Evolutionary conservation across 2,329 filamentous ascomycete species (phyloP).

Genomic region (Anisogramma anomala): DNA sequence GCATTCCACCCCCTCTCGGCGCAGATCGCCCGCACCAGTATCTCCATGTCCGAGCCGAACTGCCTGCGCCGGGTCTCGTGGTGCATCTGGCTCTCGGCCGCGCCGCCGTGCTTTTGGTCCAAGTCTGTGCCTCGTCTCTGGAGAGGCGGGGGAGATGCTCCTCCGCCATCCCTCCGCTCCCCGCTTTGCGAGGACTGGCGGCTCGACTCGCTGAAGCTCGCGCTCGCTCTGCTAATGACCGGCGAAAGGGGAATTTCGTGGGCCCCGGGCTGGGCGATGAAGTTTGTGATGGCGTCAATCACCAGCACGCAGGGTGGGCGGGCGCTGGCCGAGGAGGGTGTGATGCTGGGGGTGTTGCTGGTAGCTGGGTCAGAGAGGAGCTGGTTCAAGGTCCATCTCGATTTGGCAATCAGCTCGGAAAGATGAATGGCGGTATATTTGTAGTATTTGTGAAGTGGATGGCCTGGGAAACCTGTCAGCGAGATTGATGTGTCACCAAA

Average conservation of each 20-base stretch:
- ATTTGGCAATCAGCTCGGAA: slow-evolving; percentile 40
- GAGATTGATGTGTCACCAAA: not conserved
- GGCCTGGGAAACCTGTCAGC: slow-evolving; percentile 30
- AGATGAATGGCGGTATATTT: slow-evolving; percentile 50
- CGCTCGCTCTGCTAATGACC: slow-evolving; percentile 27
- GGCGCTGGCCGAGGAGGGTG: slow-evolving; percentile 20
- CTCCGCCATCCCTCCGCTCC: slow-evolving; percentile 3
- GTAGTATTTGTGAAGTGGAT: slow-evolving; percentile 52
- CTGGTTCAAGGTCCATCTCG: slow-evolving; percentile 34
- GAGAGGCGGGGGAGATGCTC: not conserved
- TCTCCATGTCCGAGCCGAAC: slow-evolving; percentile 54
- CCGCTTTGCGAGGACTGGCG: slow-evolving; percentile 12
- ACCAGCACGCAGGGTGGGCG: slow-evolving; percentile 39
- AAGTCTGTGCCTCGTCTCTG: not conserved
- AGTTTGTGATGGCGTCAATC: slow-evolving; percentile 51
- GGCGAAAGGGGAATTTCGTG: slow-evolving; percentile 40
- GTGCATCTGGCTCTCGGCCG: slow-evolving; percentile 40
- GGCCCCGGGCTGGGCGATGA: slow-evolving; percentile 30
- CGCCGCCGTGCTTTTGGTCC: slow-evolving; percentile 6
- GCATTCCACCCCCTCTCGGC: slow-evolving; percentile 65
- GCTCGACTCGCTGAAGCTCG: slow-evolving; percentile 11
- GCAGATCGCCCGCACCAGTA: slow-evolving; percentile 61
- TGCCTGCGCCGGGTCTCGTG: slow-evolving; percentile 45
- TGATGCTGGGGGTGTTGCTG: slow-evolving; percentile 23
- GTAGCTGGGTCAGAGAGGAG: slow-evolving; percentile 30